phyloP scores from a whole-genome alignment of 164 flowering plant species.

The Liquidambar formosana region DNA sequence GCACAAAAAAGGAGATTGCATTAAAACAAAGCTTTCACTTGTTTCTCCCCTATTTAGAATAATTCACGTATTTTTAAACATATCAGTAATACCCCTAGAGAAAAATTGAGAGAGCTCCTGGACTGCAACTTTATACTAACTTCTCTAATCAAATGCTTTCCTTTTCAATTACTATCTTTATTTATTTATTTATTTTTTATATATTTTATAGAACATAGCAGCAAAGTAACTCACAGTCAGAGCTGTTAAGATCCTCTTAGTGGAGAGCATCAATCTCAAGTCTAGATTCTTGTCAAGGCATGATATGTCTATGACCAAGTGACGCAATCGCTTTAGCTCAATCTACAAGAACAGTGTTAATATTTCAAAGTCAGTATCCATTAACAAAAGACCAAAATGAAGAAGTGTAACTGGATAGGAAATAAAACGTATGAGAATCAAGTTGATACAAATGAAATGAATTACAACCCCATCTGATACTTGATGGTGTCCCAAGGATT shows the following conservation, averaged over 20 bases:
- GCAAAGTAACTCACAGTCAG: slow-evolving; percentile 22
- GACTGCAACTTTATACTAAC: no score
- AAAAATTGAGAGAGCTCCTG: no score
- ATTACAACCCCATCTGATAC: neutral
- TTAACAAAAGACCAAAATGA: neutral
- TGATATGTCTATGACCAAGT: slow-evolving; percentile 52
- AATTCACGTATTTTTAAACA: neutral
- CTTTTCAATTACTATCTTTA: no score
- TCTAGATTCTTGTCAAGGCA: slow-evolving; percentile 55
- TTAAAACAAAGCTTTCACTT: neutral
- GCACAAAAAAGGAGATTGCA: neutral
- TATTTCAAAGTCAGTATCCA: neutral
- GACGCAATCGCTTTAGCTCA: slow-evolving; percentile 48
- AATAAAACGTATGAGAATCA: neutral
- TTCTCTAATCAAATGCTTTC: no score
- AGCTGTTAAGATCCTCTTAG: slow-evolving; percentile 34
- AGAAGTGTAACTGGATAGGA: neutral
- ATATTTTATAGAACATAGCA: neutral
- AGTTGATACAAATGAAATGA: neutral
- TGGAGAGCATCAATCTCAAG: slow-evolving; percentile 51
- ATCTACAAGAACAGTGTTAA: slow-evolving; percentile 32
- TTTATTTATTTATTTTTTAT: neutral
- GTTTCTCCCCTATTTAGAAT: neutral
- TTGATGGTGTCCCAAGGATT: neutral
- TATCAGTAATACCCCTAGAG: no score